Conservation (phyloP, 495 filamentous ascomycete species). For the Amniculicola lignicola region DNA sequence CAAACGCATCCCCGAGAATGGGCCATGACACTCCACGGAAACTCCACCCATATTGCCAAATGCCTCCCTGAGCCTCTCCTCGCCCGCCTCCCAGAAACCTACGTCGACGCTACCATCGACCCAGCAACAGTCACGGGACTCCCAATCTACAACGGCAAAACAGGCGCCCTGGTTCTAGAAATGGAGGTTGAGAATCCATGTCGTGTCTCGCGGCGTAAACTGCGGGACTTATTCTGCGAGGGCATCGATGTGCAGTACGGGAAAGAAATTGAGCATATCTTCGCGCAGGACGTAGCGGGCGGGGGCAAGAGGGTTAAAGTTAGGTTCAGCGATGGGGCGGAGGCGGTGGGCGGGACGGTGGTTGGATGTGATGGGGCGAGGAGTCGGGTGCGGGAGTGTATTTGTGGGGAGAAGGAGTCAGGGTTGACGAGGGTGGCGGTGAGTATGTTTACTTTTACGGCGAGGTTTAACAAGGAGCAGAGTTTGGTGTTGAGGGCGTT, state of each 20-base stretch:
- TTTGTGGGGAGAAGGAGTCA: background rate
- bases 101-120: slow-evolving; percentile 3
- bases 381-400: background rate
- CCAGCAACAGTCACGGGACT: background rate
- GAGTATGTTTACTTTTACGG: slow-evolving; percentile 1
- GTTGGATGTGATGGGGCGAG: slow-evolving; percentile 3
- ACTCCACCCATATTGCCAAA: slow-evolving; percentile 3
- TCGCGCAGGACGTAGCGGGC: too few relatives aligned
- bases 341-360: background rate
- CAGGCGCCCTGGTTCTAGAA: slow-evolving; percentile 14
- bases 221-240: slow-evolving; percentile 1
- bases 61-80: background rate
- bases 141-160: slow-evolving; percentile 22
- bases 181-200: slow-evolving; percentile 3
- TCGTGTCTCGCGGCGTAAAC: slow-evolving; percentile 14
- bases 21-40: slow-evolving; percentile 16
- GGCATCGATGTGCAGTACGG: slow-evolving; percentile 16
- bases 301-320: background rate
- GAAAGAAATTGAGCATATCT: slow-evolving; percentile 24
- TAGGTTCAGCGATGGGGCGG: background rate
- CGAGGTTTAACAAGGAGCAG: background rate
- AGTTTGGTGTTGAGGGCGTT: background rate
- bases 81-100: slow-evolving; percentile 1
- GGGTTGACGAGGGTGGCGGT: background rate
- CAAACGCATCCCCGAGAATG: slow-evolving; percentile 13